These are phyloP conservation scores for Akanthomyces uredinophilus DNA, from an alignment of 2,329 filamentous ascomycete species.

Conservation along the genomic window DNA sequence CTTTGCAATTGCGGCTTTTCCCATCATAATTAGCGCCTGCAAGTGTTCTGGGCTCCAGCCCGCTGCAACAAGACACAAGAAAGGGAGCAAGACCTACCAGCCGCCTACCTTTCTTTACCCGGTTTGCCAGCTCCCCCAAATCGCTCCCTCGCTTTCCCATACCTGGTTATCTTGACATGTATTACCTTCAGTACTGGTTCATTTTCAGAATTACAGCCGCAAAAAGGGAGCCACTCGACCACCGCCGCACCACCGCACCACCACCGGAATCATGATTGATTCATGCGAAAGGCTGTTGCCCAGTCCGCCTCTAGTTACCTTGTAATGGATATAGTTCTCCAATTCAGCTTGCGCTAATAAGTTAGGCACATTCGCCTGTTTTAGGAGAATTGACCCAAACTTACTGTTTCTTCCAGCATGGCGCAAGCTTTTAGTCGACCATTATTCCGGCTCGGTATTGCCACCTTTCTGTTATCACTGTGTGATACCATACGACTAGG, in stretches of 20 bases:
- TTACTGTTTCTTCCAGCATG: slow-evolving; percentile 10
- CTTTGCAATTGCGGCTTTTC: background rate
- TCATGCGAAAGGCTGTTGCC: background rate
- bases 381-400: background rate
- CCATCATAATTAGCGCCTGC: slow-evolving; percentile 4
- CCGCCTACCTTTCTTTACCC: background rate
- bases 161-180: background rate
- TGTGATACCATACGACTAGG: background rate
- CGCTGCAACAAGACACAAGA: slow-evolving; percentile 1
- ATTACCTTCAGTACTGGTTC: background rate
- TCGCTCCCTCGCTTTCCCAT: background rate
- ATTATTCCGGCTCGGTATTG: background rate
- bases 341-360: background rate
- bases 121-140: background rate
- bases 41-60: background rate
- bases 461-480: background rate
- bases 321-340: background rate
- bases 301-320: background rate
- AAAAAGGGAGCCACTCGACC: background rate
- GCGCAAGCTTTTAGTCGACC: background rate
- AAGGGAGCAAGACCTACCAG: background rate
- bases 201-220: background rate
- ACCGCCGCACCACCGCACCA: background rate
- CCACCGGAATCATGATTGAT: background rate
- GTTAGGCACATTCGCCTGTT: background rate